Percentiles rank a stretch among this genome's conserved stretches.
These are phyloP conservation scores for Xylaria sp. DNA, from an alignment of 2,329 filamentous ascomycete species.

Conservation along the genomic window DNA sequence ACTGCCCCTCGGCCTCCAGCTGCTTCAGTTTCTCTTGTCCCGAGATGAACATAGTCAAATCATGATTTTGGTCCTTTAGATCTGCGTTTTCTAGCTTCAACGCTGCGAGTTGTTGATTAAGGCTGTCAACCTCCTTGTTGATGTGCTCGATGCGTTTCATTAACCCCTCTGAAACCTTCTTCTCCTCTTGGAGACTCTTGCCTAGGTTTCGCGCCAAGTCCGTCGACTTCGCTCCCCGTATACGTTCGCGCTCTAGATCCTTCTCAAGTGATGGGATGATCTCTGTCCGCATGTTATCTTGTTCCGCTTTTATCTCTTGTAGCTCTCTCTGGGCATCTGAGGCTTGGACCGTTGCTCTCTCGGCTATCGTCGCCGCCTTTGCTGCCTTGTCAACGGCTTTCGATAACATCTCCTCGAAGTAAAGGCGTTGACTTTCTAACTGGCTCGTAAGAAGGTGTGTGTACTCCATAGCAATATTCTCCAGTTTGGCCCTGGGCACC, in stretches of 20 bases:
- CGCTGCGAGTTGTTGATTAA: constrained; percentile 67
- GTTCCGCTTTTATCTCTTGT: constrained; percentile 62
- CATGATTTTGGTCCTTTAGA: constrained; percentile 85
- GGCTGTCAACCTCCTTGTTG: constrained; percentile 67
- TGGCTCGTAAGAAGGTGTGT: constrained; percentile 93
- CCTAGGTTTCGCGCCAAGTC: constrained; percentile 80
- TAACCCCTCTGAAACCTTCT: constrained; percentile 82
- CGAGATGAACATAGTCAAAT: constrained; percentile 87
- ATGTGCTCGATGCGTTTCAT: constrained; percentile 84
- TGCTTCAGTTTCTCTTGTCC: constrained; percentile 83
- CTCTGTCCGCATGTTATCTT: constrained; percentile 63
- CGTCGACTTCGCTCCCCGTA: constrained; percentile 76
- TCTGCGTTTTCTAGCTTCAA: constrained; percentile 75
- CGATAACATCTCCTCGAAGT: constrained; percentile 92
- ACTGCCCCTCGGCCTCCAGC: constrained; percentile 69
- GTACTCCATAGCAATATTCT: constrained; percentile 91
- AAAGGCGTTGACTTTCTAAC: constrained; percentile 89
- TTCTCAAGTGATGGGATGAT: constrained; percentile 77
- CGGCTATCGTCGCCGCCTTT: constrained; percentile 74
- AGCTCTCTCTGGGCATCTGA: constrained; percentile 63
- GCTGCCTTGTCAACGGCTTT: constrained; percentile 91
- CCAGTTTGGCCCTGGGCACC: constrained; percentile 75
- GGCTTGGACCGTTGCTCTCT: constrained; percentile 66
- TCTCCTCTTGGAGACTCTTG: constrained; percentile 85
- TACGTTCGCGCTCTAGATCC: constrained; percentile 75